Conservation (phyloP, 2,329 filamentous ascomycete genomes). For the Monilinia polystroma region DNA sequence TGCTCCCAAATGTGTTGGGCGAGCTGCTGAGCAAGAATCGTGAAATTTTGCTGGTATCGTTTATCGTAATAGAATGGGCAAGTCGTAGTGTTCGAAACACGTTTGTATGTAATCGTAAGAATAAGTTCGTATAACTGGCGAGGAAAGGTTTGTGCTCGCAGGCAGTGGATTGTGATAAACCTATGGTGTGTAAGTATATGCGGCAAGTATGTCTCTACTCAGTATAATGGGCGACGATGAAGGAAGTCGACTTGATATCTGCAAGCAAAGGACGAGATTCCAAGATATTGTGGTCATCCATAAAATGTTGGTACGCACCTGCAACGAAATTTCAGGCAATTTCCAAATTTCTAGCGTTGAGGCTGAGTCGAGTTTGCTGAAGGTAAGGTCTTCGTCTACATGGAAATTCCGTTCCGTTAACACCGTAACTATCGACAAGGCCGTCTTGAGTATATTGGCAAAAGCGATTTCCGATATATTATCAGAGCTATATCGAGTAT, state of each 20-base stretch:
- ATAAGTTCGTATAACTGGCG: neutral
- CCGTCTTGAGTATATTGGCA: neutral
- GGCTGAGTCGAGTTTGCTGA: conserved; percentile 3
- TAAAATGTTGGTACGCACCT: conserved; percentile 3
- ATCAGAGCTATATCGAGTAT: neutral
- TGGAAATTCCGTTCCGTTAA: neutral
- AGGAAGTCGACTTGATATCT: neutral
- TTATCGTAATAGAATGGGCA: neutral
- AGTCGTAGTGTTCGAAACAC: neutral
- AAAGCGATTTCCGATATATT: neutral
- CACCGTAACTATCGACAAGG: conserved; percentile 12
- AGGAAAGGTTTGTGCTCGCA: neutral
- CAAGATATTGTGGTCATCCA: no score
- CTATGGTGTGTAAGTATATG: conserved; percentile 2
- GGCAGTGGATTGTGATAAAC: neutral
- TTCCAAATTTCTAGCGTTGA: neutral
- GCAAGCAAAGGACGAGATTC: neutral
- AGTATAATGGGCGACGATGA: neutral
- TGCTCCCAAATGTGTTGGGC: neutral
- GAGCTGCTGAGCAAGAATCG: neutral
- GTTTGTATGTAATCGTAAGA: neutral
- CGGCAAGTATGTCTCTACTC: neutral
- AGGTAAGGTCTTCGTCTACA: conserved; percentile 15
- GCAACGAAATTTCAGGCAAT: neutral
- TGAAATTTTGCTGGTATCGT: neutral